Percentiles rank a stretch among this genome's conserved stretches.
Evolutionary conservation across 805 yeast genomes (phyloP).

Genomic region (Candida silvatica): DNA sequence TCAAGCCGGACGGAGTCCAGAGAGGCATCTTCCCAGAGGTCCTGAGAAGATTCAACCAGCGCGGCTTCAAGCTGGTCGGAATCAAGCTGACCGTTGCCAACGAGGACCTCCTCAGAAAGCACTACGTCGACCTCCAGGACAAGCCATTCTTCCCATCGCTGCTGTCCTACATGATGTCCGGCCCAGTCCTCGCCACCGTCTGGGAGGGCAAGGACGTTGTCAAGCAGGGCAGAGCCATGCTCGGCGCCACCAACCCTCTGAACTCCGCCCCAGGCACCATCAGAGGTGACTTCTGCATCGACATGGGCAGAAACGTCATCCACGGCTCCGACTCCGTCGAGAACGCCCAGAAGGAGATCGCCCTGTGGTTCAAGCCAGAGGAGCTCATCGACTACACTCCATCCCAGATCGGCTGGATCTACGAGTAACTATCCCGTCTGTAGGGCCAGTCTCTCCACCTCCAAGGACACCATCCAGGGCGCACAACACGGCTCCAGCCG

Average conservation of each 20-base stretch:
- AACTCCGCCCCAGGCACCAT: slow-evolving; percentile 98
- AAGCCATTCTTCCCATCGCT: slow-evolving; percentile 99
- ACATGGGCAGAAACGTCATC: slow-evolving; percentile 98
- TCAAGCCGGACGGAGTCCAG: slow-evolving; percentile 99
- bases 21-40: slow-evolving; percentile 92
- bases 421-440: slow-evolving; percentile 82
- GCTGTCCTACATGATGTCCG: slow-evolving; percentile 93
- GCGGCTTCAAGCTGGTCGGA: slow-evolving; percentile 97
- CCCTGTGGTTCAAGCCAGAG: slow-evolving; percentile 95
- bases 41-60: slow-evolving; percentile 88
- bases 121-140: slow-evolving; percentile 89
- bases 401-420: slow-evolving; percentile 80
- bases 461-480: no score
- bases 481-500: no score
- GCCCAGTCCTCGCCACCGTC: slow-evolving; percentile 97
- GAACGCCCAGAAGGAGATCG: slow-evolving; percentile 92
- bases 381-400: slow-evolving; percentile 91
- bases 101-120: slow-evolving; percentile 81
- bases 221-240: slow-evolving; percentile 94
- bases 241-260: slow-evolving; percentile 99
- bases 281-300: slow-evolving; percentile 98
- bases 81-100: slow-evolving; percentile 86
- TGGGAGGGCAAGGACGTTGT: slow-evolving; percentile 99
- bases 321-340: slow-evolving; percentile 99
- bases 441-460: no score